A percentile compares a stretch with the other conserved stretches of the same genome.
Evolutionary conservation across 164 flowering plant species (phyloP).

Genomic region (Aristolochia californica): DNA sequence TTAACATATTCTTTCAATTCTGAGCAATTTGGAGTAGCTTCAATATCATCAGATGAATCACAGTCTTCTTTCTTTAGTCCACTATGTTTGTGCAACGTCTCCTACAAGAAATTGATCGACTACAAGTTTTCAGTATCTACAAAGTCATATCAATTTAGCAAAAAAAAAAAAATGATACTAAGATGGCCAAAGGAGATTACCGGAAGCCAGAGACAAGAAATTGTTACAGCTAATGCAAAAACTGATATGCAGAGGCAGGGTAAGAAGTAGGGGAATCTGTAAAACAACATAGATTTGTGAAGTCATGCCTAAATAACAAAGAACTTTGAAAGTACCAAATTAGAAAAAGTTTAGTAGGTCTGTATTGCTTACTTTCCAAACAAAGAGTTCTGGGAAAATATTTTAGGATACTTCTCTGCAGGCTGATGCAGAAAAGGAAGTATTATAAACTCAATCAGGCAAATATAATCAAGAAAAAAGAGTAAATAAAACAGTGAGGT

Average conservation of each 20-base stretch:
- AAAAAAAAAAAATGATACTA: neutral
- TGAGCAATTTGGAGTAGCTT: slow-evolving; percentile 10
- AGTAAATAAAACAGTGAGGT: no score
- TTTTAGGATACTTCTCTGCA: slow-evolving; percentile 46
- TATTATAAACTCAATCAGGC: no score
- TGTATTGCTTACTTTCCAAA: slow-evolving; percentile 34
- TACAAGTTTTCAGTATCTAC: neutral
- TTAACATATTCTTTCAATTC: slow-evolving; percentile 1
- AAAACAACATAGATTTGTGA: neutral
- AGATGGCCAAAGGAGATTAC: slow-evolving; percentile 22
- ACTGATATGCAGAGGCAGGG: slow-evolving; percentile 50
- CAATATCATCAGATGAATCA: slow-evolving; percentile 13
- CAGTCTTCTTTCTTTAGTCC: slow-evolving; percentile 2
- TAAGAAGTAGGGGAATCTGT: slow-evolving; percentile 61
- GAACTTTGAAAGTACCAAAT: neutral
- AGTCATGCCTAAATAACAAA: neutral
- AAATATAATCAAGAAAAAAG: no score
- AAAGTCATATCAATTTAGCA: neutral
- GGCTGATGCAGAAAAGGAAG: slow-evolving; percentile 27
- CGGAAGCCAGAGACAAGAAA: slow-evolving; percentile 38
- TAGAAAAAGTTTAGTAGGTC: neutral
- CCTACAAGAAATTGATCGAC: slow-evolving; percentile 24
- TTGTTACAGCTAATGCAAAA: slow-evolving; percentile 23
- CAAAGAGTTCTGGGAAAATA: slow-evolving; percentile 35
- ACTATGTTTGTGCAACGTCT: slow-evolving; percentile 50